Base-by-base conservation (phyloP, 2,329 filamentous ascomycete species). In the Trichoderma endophyticum region DNA sequence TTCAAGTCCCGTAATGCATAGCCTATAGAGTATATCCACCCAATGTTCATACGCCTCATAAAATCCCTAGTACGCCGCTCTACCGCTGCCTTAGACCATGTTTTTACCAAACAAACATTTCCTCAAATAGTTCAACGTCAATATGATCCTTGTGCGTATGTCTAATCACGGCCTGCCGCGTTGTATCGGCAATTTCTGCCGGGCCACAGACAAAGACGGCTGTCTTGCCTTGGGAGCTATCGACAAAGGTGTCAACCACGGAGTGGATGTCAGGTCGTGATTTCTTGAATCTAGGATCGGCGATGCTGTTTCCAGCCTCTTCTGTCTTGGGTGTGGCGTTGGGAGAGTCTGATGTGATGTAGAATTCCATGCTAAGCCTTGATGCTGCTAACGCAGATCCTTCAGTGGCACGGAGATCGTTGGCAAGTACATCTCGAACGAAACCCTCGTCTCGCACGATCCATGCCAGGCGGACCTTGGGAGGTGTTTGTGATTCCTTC, bases 141-240 rank as follows among this genome's bases (percentile, higher is more conserved):
- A 28, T 48, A 26, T 69, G 51, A 21, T 43, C 70, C 21, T 65
- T 69, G 30, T 61, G 70, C 18, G 65, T 70, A 12, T 72, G 70
- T 9, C 28, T 59, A 26, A 73, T 64, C 7, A 82, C 79, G 1
- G 79, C 78, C 65, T 71, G 72, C 51, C 81, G 73, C 43, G 80
- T 77, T 18, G 82, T 78, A 71, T 83, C 81, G 0, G 80, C 80
- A 80, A 83, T 81, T 24, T 75, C 75, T 8, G 76, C 78, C 32
- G 81, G 81, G 3, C 81, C 81, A 71, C 81, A 83, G 18, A 79
- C 78, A 39, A 82, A 77, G 2, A 83, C 79, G 1, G 81, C 81
- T 3, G 80, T 71, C 8, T 74, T 75, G 15, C 72, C 72, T 9
- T 74, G 74, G 8, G 74, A 73, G 0, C 71, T 62, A 21, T 30